Percentiles rank a stretch among this genome's conserved stretches.
phyloP scores from a whole-genome alignment of 352 stramenopile genomes.

The Phytophthora vignae region DNA sequence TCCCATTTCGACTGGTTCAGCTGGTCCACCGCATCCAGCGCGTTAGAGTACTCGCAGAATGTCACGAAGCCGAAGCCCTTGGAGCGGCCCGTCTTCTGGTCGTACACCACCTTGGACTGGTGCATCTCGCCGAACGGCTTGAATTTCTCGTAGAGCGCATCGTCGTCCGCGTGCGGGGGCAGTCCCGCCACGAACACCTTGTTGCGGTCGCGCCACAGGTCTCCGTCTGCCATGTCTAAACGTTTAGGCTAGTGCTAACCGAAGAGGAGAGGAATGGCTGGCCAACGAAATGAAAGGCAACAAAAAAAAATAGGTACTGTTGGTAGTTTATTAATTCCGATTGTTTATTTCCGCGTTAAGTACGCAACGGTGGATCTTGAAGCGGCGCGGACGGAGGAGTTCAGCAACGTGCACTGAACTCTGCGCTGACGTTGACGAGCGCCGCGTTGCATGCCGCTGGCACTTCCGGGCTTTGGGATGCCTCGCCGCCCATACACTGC shows the following conservation, averaged over 20 bases:
- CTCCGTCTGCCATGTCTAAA: constrained; percentile 53
- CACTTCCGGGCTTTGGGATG: constrained; percentile 24
- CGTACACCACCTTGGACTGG: constrained; percentile 86
- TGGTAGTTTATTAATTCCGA: background rate
- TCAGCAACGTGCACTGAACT: constrained; percentile 29
- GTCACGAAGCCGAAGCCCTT: constrained; percentile 87
- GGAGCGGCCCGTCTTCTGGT: constrained; percentile 71
- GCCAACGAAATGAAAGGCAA: constrained; percentile 21
- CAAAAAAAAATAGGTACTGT: constrained; percentile 17
- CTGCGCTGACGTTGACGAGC: background rate
- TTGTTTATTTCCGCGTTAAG: constrained; percentile 11
- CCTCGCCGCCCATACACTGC: background rate
- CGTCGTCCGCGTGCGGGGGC: constrained; percentile 67
- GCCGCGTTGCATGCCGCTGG: background rate
- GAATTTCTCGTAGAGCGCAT: constrained; percentile 79
- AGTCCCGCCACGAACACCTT: constrained; percentile 89
- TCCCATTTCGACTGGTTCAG: constrained; percentile 88
- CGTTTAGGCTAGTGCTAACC: background rate
- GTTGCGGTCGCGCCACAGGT: constrained; percentile 89
- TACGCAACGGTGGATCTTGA: constrained; percentile 25
- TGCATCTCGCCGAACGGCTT: constrained; percentile 83
- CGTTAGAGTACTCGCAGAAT: constrained; percentile 81
- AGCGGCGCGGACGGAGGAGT: constrained; percentile 18
- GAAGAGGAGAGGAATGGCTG: background rate
- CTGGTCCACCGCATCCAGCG: constrained; percentile 78